phyloP scores from a whole-genome alignment of 148 eudicot species.

The Fagopyrum esculentum region DNA sequence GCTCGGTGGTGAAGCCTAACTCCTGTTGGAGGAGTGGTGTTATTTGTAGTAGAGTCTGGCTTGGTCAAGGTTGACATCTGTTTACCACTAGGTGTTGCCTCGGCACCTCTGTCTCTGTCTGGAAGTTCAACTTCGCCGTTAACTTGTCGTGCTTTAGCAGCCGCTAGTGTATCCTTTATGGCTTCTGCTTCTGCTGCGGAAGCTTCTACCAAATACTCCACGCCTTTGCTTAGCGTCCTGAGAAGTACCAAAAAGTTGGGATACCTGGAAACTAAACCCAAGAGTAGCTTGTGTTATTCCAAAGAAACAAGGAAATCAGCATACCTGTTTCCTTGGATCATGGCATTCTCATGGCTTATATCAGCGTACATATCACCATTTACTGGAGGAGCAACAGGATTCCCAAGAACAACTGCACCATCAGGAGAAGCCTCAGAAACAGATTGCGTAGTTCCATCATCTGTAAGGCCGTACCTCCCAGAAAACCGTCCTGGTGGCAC shows the following conservation, averaged over 20 bases:
- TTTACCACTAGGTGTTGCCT: conserved; percentile 95
- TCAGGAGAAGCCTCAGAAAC: conserved; percentile 50
- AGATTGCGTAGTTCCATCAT: conserved; percentile 43
- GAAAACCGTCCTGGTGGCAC: conserved; percentile 56
- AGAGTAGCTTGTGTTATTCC: background rate
- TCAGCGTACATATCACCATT: conserved; percentile 95
- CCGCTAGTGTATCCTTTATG: conserved; percentile 82
- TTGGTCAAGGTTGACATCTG: conserved; percentile 56
- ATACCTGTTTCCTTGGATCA: conserved; percentile 76
- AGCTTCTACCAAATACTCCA: conserved; percentile 92
- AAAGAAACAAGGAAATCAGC: conserved; percentile 4
- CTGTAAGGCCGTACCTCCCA: conserved; percentile 66
- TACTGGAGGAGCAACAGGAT: conserved; percentile 88
- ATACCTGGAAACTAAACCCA: conserved; percentile 4
- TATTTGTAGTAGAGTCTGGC: conserved; percentile 61
- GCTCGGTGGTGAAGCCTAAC: conserved; percentile 96
- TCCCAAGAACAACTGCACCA: conserved; percentile 90
- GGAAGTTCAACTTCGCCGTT: conserved; percentile 94
- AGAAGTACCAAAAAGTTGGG: conserved; percentile 11
- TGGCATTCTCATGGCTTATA: conserved; percentile 91
- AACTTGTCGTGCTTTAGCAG: conserved; percentile 89
- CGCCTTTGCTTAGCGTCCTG: conserved; percentile 95
- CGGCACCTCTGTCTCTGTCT: conserved; percentile 91
- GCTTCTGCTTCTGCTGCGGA: conserved; percentile 99
- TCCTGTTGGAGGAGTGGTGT: conserved; percentile 67